phyloP scores from a whole-genome alignment of 169 alveolate genomes.

The Cryptosporidium bovis region DNA sequence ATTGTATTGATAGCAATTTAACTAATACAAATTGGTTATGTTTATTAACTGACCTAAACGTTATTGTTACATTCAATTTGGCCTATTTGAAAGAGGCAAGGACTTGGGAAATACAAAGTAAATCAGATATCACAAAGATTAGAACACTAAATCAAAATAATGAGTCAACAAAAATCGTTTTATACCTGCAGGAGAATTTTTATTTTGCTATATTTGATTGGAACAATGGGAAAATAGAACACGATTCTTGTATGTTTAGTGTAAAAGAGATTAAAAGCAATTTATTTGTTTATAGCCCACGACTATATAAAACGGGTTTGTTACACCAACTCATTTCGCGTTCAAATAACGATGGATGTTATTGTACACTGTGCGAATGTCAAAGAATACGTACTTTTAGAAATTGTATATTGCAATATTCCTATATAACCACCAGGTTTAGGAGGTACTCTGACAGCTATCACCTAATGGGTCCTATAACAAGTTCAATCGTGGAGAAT shows the following conservation, averaged over 20 bases:
- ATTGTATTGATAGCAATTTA: neutral
- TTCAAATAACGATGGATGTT: neutral
- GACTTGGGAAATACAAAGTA: conserved; percentile 37
- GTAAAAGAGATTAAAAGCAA: conserved; percentile 9
- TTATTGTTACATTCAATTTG: conserved; percentile 8
- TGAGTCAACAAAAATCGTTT: neutral
- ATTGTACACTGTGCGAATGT: conserved; percentile 21
- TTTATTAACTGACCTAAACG: conserved; percentile 11
- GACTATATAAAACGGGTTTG: neutral
- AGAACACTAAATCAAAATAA: neutral
- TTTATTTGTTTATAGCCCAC: conserved; percentile 4
- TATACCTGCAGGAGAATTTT: neutral
- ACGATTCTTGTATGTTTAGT: neutral
- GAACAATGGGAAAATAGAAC: conserved; percentile 7
- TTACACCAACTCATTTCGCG: neutral
- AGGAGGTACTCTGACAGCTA: neutral
- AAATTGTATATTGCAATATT: conserved; percentile 28
- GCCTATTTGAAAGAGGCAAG: conserved; percentile 3
- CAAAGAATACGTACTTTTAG: conserved; percentile 29
- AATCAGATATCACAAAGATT: conserved; percentile 18
- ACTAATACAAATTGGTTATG: neutral
- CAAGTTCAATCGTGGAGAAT: neutral
- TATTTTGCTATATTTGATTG: conserved; percentile 26
- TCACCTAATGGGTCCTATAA: conserved; percentile 29
- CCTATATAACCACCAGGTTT: neutral